Conservation (phyloP, 441 rosid genomes). For the Syzygium malaccense region DNA sequence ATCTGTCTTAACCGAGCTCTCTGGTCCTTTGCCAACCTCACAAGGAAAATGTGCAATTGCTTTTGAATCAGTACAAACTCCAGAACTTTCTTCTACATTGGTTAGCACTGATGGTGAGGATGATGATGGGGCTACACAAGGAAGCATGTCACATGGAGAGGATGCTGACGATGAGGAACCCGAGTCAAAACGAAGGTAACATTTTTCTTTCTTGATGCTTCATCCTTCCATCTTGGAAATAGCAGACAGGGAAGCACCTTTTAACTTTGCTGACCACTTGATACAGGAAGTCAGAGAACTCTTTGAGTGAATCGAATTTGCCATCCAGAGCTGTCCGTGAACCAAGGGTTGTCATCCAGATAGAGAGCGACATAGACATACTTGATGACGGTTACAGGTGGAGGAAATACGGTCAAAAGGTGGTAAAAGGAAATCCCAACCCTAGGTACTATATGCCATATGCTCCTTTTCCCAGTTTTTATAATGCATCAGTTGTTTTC, state of each 20-base stretch:
- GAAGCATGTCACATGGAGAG: conserved; percentile 26
- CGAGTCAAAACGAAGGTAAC: conserved; percentile 54
- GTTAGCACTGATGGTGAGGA: conserved; percentile 44
- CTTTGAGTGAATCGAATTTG: conserved; percentile 35
- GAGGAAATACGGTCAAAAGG: conserved; percentile 75
- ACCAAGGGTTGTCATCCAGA: conserved; percentile 61
- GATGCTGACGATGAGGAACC: conserved; percentile 47
- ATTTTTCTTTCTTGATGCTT: neutral
- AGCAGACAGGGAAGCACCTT: neutral
- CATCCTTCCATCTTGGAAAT: neutral
- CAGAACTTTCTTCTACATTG: conserved; percentile 41
- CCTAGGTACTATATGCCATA: conserved; percentile 41
- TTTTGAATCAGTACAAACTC: conserved; percentile 38
- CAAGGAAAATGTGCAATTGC: conserved; percentile 25
- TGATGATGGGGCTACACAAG: conserved; percentile 44
- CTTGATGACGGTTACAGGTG: conserved; percentile 77
- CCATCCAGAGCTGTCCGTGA: conserved; percentile 53
- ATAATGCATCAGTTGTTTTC: neutral
- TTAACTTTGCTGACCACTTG: neutral
- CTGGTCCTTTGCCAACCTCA: conserved; percentile 31
- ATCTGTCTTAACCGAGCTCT: conserved; percentile 42
- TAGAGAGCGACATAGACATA: conserved; percentile 61
- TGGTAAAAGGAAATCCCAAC: conserved; percentile 71
- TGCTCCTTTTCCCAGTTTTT: neutral
- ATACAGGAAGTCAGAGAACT: conserved; percentile 46